A percentile compares a stretch with the other conserved stretches of the same genome.
phyloP scores from a whole-genome alignment of 2,329 filamentous ascomycete genomes.

The Aspergillus sp. region DNA sequence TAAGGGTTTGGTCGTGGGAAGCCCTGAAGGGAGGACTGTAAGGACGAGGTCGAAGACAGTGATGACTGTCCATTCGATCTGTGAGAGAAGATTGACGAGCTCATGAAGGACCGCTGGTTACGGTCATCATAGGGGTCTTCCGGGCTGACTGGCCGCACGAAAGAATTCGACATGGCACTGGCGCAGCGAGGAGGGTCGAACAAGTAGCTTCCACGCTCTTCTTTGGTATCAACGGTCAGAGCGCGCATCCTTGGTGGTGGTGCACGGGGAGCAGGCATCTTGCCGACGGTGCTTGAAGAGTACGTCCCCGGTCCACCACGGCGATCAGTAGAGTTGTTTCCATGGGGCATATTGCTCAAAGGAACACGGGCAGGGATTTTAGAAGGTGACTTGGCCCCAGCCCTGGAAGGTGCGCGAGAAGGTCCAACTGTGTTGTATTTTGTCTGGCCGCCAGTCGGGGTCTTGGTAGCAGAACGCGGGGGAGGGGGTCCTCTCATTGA shows the following conservation, averaged over 20 bases:
- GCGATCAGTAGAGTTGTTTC: conserved; percentile 77
- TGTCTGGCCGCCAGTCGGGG: conserved; percentile 39
- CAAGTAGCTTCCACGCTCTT: conserved; percentile 28
- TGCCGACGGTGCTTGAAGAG: conserved; percentile 40
- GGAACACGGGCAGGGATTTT: conserved; percentile 46
- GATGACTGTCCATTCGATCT: conserved; percentile 32
- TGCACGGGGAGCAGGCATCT: conserved; percentile 49
- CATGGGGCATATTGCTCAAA: conserved; percentile 42
- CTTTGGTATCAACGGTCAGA: conserved; percentile 55
- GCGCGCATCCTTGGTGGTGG: conserved; percentile 93
- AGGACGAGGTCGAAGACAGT: conserved; percentile 28
- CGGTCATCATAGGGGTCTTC: conserved; percentile 84
- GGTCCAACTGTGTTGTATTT: conserved; percentile 35
- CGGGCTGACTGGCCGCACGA: conserved; percentile 58
- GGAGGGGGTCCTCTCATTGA: conserved; percentile 36
- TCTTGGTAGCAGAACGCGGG: conserved; percentile 42
- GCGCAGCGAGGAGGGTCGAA: conserved; percentile 46
- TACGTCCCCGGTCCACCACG: conserved; percentile 41
- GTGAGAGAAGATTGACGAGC: conserved; percentile 37
- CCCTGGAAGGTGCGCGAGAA: conserved; percentile 8
- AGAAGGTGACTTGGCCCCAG: conserved; percentile 41
- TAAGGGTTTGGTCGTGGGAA: conserved; percentile 33
- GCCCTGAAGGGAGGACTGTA: conserved; percentile 23
- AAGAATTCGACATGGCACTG: conserved; percentile 45
- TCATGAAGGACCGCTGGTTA: conserved; percentile 43